Conservation (phyloP, 2,329 filamentous ascomycete species). For the Alternaria dauci region DNA sequence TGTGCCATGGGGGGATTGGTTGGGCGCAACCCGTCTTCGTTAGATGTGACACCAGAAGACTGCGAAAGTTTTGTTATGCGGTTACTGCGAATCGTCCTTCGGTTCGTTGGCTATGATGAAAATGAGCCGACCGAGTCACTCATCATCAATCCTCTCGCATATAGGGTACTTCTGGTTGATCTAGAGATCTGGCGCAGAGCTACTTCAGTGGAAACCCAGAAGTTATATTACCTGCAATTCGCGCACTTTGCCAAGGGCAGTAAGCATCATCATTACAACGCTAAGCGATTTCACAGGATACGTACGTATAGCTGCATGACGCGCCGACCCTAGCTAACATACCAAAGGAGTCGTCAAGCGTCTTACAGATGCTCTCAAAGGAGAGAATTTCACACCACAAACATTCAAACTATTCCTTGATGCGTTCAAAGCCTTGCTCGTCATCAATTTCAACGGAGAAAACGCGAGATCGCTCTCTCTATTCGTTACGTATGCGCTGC, state of each 20-base stretch:
- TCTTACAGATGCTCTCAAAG: conserved; percentile 88
- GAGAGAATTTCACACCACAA: conserved; percentile 76
- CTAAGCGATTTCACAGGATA: conserved; percentile 86
- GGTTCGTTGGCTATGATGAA: conserved; percentile 88
- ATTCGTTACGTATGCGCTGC: conserved; percentile 92
- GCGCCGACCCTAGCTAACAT: conserved; percentile 27
- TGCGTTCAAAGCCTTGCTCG: conserved; percentile 81
- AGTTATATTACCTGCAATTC: conserved; percentile 93
- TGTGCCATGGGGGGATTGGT: conserved; percentile 54
- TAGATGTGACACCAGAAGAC: conserved; percentile 50
- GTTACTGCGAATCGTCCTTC: conserved; percentile 78
- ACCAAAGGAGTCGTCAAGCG: conserved; percentile 82
- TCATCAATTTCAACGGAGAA: conserved; percentile 82
- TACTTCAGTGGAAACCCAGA: conserved; percentile 77
- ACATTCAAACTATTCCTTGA: conserved; percentile 78
- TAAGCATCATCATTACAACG: conserved; percentile 92
- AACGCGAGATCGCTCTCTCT: conserved; percentile 86
- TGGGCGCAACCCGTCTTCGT: conserved; percentile 57
- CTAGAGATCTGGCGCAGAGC: conserved; percentile 87
- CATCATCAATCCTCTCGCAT: conserved; percentile 94
- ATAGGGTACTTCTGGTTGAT: conserved; percentile 89
- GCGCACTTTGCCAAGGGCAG: conserved; percentile 86
- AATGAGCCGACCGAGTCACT: conserved; percentile 84
- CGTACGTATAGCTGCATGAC: conserved; percentile 64
- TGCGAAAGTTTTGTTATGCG: conserved; percentile 63